Evolutionary conservation across 2,329 filamentous ascomycete species (phyloP).

Genomic region (Thelonectria discophora): DNA sequence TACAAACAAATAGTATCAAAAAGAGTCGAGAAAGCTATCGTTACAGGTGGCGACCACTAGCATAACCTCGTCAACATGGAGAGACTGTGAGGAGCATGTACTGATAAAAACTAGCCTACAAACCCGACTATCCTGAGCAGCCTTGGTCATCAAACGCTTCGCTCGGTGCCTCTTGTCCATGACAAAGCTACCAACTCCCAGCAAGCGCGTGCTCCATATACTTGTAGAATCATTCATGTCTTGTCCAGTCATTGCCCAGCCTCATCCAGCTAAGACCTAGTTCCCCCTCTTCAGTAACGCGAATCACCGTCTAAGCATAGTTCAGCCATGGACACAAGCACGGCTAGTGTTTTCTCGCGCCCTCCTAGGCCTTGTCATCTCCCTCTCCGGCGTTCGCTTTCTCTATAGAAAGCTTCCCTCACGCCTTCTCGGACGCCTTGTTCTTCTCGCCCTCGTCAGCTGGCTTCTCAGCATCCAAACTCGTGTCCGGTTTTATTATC

Average conservation of each 20-base stretch:
- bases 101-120: conserved; percentile 18
- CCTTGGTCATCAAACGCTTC: conserved; percentile 1
- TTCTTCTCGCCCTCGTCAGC: conserved; percentile 31
- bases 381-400: background rate
- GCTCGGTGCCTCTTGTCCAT: background rate
- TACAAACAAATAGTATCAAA: background rate
- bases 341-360: background rate
- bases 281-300: conserved; percentile 2
- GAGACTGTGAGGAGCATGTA: conserved; percentile 14
- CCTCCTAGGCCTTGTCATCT: background rate
- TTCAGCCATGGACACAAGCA: conserved; percentile 5
- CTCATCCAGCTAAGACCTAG: background rate
- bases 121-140: conserved; percentile 4
- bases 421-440: conserved; percentile 7
- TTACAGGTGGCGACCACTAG: background rate
- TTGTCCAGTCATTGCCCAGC: conserved; percentile 4
- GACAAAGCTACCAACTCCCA: conserved; percentile 3
- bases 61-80: conserved; percentile 3
- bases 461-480: conserved; percentile 27
- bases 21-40: background rate
- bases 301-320: conserved; percentile 18
- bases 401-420: background rate
- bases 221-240: conserved; percentile 18
- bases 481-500: conserved; percentile 44
- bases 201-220: conserved; percentile 18